A percentile compares a stretch with the other conserved stretches of the same genome.
phyloP scores from a whole-genome alignment of 495 filamentous ascomycete genomes.

The Chlorociboria aeruginascens region DNA sequence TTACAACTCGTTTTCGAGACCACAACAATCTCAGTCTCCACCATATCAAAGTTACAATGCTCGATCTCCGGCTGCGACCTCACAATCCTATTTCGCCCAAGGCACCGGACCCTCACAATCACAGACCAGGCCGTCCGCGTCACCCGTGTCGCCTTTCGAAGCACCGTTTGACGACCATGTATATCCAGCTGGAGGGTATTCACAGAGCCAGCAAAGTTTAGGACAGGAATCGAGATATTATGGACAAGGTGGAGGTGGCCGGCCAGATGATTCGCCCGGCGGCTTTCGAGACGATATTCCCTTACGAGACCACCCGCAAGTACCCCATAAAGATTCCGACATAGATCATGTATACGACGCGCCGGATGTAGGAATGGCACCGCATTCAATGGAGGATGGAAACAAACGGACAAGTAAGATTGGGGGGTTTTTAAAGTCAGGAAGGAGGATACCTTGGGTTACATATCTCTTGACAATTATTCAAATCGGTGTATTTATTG shows the following conservation, averaged over 20 bases:
- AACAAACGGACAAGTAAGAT: slow-evolving; percentile 22
- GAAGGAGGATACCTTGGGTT: slow-evolving; percentile 59
- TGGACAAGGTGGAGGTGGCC: slow-evolving; percentile 30
- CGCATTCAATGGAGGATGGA: slow-evolving; percentile 7
- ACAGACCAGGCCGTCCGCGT: not conserved
- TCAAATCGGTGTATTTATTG: slow-evolving; percentile 83
- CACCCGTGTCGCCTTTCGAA: slow-evolving; percentile 36
- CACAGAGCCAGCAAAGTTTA: slow-evolving; percentile 29
- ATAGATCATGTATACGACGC: slow-evolving; percentile 39
- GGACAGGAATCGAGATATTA: slow-evolving; percentile 45
- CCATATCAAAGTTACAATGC: slow-evolving; percentile 19
- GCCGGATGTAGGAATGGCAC: slow-evolving; percentile 8
- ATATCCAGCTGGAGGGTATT: slow-evolving; percentile 35
- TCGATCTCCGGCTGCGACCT: slow-evolving; percentile 17
- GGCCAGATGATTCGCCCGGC: slow-evolving; percentile 30
- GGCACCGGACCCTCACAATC: not conserved
- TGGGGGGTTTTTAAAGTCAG: slow-evolving; percentile 32
- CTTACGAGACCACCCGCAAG: slow-evolving; percentile 35
- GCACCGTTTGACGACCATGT: slow-evolving; percentile 49
- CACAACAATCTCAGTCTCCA: slow-evolving; percentile 22
- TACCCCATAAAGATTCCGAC: slow-evolving; percentile 22
- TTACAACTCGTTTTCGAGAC: slow-evolving; percentile 45
- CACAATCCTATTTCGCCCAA: slow-evolving; percentile 19
- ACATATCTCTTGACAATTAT: slow-evolving; percentile 68
- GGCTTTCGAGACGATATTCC: slow-evolving; percentile 52